Base-by-base conservation (phyloP, 73 alveolate genomes). In the Tetrahymena thermophila region DNA sequence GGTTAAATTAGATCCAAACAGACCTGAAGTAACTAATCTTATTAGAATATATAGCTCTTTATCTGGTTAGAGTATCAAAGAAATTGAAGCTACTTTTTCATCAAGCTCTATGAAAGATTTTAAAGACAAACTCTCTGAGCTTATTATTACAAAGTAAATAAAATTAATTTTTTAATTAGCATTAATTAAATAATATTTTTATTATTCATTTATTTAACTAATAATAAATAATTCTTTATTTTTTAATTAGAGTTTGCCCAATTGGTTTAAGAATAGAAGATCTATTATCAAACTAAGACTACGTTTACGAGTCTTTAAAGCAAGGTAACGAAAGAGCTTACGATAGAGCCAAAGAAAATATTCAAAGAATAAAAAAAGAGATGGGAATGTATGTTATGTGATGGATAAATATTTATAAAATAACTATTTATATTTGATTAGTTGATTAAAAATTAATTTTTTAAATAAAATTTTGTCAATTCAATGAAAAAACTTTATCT, bases 1-100 rank as follows among this genome's bases (percentile, higher is more conserved):
- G 89, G 37, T 71, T 7, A 71, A 31, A n/a, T 71, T 71, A 71
- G 89, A 71, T 71, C 89, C 89, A 28, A 16, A 93, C 10, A 95
- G 99, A 85, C 98, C 98, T 31, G 99, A 97, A 85, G 93, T 98
- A 11, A 43, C 96, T 25, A 98, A 98, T 93, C 94, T 98, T 58
- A 35, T 98, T 37, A 94, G 96, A 37, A 98, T 98, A 43, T 98
- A 97, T 71, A 96, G 97, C 7, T 98, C 98, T 9, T 56, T 98
- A 35, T 94, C 96, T 50, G 97, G 96, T n/a, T 23, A 85, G 50
- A 95, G 71, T 25, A 94, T 95, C 25, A 94, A 85, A 55, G 83
- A 95, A 38, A 56, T 96, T 14, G 98, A 95, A 43, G 31, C 85
- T 16, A 56, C 50, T 19, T 97, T 96, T 93, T 95, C 38, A 84